Evolutionary conservation across 1,284 basidiomycete genomes (phyloP).

Genomic region (Quambalaria eucalypti): DNA sequence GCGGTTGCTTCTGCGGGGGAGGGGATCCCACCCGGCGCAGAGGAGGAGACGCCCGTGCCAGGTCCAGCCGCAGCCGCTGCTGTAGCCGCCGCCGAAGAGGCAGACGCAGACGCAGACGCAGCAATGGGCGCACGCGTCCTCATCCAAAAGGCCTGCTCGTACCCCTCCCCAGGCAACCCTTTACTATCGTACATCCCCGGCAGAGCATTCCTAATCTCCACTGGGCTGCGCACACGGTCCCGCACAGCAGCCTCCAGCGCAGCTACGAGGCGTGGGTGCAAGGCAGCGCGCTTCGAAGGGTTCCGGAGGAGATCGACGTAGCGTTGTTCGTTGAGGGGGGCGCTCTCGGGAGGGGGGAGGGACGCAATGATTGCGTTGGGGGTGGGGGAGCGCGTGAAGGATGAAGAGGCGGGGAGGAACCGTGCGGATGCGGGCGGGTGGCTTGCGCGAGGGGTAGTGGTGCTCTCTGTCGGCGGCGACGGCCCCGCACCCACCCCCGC

Average conservation of each 20-base stretch:
- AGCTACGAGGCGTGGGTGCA: conserved; percentile 12
- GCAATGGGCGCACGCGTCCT: conserved; percentile 21
- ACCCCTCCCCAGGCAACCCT: conserved; percentile 30
- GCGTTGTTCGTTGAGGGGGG: conserved; percentile 26
- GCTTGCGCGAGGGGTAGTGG: not conserved
- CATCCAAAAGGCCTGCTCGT: conserved; percentile 42
- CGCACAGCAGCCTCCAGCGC: conserved; percentile 22
- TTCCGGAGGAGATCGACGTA: conserved; percentile 21
- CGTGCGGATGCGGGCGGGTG: not conserved
- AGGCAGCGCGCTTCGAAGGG: conserved; percentile 5
- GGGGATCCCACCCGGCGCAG: no score
- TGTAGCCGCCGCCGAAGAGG: no score
- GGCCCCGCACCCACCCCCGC: not conserved
- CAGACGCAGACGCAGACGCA: no score
- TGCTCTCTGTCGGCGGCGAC: not conserved
- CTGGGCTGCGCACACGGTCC: conserved; percentile 28
- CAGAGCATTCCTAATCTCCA: conserved; percentile 35
- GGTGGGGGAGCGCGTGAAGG: conserved; percentile 3
- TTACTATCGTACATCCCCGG: conserved; percentile 37
- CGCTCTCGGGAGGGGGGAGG: conserved; percentile 19
- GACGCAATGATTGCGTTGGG: conserved; percentile 12
- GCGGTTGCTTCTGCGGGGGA: no score
- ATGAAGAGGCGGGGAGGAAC: not conserved
- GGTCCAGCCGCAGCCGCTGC: no score
- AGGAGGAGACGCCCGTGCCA: no score